These are phyloP conservation scores for Coniochaeta ligniaria DNA, from an alignment of 2,329 filamentous ascomycete genomes.

Conservation along the genomic window DNA sequence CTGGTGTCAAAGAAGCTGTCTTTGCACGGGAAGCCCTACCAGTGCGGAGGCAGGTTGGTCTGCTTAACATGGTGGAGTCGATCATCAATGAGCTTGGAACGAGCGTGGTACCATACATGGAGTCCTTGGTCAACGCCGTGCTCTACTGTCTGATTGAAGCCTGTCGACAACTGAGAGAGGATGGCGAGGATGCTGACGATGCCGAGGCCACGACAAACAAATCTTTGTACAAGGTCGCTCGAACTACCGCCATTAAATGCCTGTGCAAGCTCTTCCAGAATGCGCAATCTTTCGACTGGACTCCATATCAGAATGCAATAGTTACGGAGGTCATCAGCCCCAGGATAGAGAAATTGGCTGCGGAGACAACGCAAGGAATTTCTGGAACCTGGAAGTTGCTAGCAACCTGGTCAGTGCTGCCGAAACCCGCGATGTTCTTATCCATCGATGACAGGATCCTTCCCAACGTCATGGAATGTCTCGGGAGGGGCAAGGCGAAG, in stretches of 20 bases:
- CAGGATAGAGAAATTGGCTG: conserved; percentile 68
- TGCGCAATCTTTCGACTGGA: conserved; percentile 65
- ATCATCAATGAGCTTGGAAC: conserved; percentile 79
- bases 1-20: conserved; percentile 38
- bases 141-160: conserved; percentile 74
- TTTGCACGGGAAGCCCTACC: conserved; percentile 55
- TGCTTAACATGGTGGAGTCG: conserved; percentile 85
- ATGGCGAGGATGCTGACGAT: conserved; percentile 26
- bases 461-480: conserved; percentile 61
- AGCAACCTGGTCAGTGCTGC: conserved; percentile 68
- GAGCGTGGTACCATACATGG: conserved; percentile 60
- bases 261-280: conserved; percentile 72
- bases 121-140: conserved; percentile 65
- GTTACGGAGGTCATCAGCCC: conserved; percentile 70
- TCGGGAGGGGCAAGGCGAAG: conserved; percentile 58
- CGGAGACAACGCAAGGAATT: conserved; percentile 82
- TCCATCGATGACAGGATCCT: conserved; percentile 56
- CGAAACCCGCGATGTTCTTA: conserved; percentile 62
- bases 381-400: conserved; percentile 79
- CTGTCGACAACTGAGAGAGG: conserved; percentile 37
- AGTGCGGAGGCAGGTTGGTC: conserved; percentile 76
- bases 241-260: conserved; percentile 74
- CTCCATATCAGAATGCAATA: conserved; percentile 61
- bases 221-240: conserved; percentile 59
- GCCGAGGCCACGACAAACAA: conserved; percentile 35